Base-by-base conservation (phyloP, 108 stramenopile species). In the Cyclostephanos tholiformis region DNA sequence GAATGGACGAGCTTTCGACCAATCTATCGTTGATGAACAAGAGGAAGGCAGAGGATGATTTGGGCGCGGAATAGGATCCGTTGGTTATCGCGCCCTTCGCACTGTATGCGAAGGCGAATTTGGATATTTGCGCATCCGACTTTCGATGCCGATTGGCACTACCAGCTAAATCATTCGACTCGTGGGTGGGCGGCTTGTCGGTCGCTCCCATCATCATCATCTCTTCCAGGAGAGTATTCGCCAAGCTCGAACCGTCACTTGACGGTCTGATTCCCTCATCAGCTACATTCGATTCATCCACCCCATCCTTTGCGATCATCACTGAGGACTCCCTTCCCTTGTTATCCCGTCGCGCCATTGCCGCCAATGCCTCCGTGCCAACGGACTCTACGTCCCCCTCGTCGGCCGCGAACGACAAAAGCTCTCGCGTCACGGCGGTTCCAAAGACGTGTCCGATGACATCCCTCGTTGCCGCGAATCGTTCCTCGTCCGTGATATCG, bases 1-100 rank as follows among this genome's bases (percentile, higher is more conserved):
- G 89, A 51, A 98, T 64, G 27, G 83, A 67, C 12, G 87, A 38
- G 65, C 81, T 87, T 50, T 95, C 91, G 14, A 97, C 95, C 32
- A 94, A 75, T 50, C 99, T 93, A 69, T 95, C 75, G 80, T 99
- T 99, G 74, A 98, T 80, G 85, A 99, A 99, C 48, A 99, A 79
- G 29, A 98, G 77, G 30, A 96, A 97, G 27, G 76, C 88, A 10
- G 85, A 53, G 26, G 70, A 41, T 29, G 71, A 38, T 68, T 91
- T 89, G 55, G 79, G 74, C 44, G 74, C 74, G 68, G 75, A 90
- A 77, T 90, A 89, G 63, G 89, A 83, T 43, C 63, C 86, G 46
- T 91, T 88, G n/a, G 91, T 87, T 11, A 93, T 67, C 35, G 84
- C 76, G 30, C 94, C 94, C 6, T 48, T 59, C 14, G 80, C 85